These are phyloP conservation scores for Pulveroboletus ravenelii DNA, from an alignment of 768 basidiomycete genomes.

Conservation along the genomic window DNA sequence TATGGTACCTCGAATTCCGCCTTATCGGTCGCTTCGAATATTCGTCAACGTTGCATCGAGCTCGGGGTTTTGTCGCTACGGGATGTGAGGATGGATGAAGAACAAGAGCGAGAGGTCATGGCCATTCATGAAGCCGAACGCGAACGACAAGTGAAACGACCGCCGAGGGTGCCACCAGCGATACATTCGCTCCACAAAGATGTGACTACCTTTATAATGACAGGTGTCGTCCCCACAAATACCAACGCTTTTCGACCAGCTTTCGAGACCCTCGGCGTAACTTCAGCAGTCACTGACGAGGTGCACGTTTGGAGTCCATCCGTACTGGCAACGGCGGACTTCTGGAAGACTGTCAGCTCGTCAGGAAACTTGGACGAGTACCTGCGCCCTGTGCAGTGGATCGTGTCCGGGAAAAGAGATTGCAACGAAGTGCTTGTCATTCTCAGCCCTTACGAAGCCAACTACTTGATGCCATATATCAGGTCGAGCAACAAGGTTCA, in stretches of 20 bases:
- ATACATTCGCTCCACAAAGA: conserved; percentile 20
- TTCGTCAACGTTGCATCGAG: conserved; percentile 11
- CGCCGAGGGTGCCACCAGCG: conserved; percentile 23
- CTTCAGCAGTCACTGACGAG: conserved; percentile 14
- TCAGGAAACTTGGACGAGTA: conserved; percentile 8
- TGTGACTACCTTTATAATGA: conserved; percentile 23
- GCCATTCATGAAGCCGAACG: conserved; percentile 41
- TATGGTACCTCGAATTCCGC: background rate
- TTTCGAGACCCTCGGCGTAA: conserved; percentile 6
- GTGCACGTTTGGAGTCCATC: conserved; percentile 16
- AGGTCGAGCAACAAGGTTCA: conserved; percentile 28
- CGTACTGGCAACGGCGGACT: conserved; percentile 17
- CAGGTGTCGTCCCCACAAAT: conserved; percentile 21
- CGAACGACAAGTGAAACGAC: conserved; percentile 38
- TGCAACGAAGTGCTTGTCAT: conserved; percentile 6
- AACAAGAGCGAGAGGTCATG: conserved; percentile 47
- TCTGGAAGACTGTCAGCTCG: conserved; percentile 9
- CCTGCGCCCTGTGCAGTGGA: conserved; percentile 29
- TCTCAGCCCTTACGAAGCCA: conserved; percentile 40
- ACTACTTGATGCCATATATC: conserved; percentile 35
- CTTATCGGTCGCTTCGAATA: background rate
- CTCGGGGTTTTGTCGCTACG: conserved; percentile 15
- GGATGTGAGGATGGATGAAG: conserved; percentile 36
- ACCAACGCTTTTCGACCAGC: conserved; percentile 22
- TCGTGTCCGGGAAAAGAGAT: conserved; percentile 12